A percentile compares a stretch with the other conserved stretches of the same genome.
phyloP scores from a whole-genome alignment of 805 yeast genomes.

The Schwanniomyces vanrijiae region DNA sequence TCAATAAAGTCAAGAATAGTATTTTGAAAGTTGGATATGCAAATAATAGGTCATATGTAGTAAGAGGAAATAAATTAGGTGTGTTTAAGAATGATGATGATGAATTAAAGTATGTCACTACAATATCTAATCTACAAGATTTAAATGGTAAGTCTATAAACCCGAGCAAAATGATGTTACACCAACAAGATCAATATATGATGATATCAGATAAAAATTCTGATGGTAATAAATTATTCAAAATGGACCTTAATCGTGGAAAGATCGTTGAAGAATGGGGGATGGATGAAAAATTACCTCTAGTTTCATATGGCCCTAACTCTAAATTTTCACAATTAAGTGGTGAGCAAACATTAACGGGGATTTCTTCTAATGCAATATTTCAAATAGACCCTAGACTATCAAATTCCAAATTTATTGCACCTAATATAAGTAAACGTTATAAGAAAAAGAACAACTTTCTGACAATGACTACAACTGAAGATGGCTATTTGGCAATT shows the following conservation, averaged over 20 bases:
- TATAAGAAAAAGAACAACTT: conserved; percentile 56
- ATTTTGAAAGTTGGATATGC: conserved; percentile 69
- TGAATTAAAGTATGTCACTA: conserved; percentile 59
- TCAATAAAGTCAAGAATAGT: conserved; percentile 49
- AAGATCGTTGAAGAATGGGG: conserved; percentile 86
- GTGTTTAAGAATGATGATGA: conserved; percentile 65
- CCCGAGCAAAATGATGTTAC: conserved; percentile 74
- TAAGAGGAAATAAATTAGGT: conserved; percentile 77
- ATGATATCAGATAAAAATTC: conserved; percentile 57
- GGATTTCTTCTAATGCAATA: conserved; percentile 62
- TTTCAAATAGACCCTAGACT: conserved; percentile 83
- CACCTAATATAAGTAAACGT: conserved; percentile 32
- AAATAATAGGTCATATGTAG: conserved; percentile 74
- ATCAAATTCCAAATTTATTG: conserved; percentile 55
- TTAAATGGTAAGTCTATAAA: conserved; percentile 47
- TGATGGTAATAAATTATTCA: conserved; percentile 48
- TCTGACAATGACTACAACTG: conserved; percentile 67
- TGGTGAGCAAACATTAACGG: conserved; percentile 71
- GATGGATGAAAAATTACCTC: conserved; percentile 46
- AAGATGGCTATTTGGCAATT: conserved; percentile 70
- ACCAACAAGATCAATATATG: conserved; percentile 68
- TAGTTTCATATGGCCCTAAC: conserved; percentile 66
- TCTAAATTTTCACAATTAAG: conserved; percentile 73
- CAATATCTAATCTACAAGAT: conserved; percentile 60
- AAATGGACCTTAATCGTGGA: conserved; percentile 80